Conservation (phyloP, 2,329 filamentous ascomycete species). For the Fusarium guadeloupense region DNA sequence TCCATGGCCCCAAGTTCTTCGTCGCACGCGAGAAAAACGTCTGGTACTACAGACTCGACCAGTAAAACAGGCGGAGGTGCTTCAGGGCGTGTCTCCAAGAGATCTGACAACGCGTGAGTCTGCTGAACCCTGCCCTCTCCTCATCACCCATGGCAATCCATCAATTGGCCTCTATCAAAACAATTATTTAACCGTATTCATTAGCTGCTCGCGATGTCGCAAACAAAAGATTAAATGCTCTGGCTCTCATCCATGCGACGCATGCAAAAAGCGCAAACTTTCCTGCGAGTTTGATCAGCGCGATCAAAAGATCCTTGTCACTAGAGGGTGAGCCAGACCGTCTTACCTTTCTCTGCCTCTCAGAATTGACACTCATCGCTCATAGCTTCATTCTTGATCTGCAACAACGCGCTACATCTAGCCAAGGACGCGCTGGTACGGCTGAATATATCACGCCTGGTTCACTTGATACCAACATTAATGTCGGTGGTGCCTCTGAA, state of each 20-base stretch:
- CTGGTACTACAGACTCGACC: conserved; percentile 16
- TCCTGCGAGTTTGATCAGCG: conserved; percentile 51
- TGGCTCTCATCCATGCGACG: conserved; percentile 46
- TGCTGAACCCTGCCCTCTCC: not conserved
- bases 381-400: conserved; percentile 50
- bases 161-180: not conserved
- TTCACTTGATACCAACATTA: conserved; percentile 34
- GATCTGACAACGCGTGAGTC: conserved; percentile 42
- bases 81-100: conserved; percentile 36
- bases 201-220: conserved; percentile 44
- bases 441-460: conserved; percentile 37
- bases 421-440: conserved; percentile 13
- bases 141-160: not conserved
- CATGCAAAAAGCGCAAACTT: conserved; percentile 47
- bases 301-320: conserved; percentile 60
- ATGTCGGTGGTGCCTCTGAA: conserved; percentile 25
- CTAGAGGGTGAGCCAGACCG: conserved; percentile 50
- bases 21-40: conserved; percentile 30
- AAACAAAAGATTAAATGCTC: conserved; percentile 50
- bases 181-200: not conserved
- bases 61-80: conserved; percentile 14
- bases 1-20: conserved; percentile 35
- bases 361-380: not conserved
- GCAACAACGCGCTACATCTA: conserved; percentile 41
- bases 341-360: not conserved